Base-by-base conservation (phyloP, 108 stramenopile species). In the Discostella stelligeroides region DNA sequence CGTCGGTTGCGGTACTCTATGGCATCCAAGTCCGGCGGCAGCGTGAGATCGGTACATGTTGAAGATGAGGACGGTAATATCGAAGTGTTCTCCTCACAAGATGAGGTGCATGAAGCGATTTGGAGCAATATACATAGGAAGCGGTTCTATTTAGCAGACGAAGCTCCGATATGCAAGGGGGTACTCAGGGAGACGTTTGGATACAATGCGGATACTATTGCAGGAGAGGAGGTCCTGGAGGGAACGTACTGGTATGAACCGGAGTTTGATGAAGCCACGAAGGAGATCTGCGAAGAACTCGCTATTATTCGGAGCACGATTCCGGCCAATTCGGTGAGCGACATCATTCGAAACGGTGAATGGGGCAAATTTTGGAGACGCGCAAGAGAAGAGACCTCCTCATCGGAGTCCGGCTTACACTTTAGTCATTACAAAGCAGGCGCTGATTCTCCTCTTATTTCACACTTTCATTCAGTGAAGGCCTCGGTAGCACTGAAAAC, bases 351-450 rank as follows among this genome's bases (percentile, higher is more conserved):
- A 11, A 56, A 39, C 7, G 40, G 34, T 4, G 56, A 40, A 8
- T 58, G 28, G 55, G 0, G 14, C 1, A n/a, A 25, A 1, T 15
- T 42, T 2, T 58, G 67, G 67, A 9, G 10, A 1, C 0, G 1
- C 2, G 39, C 54, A 27, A 46, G 42, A 12, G 67, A 68, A 28
- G 17, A 25, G 15, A 68, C 67, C 1, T n/a, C n/a, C n/a, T n/a
- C n/a, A n/a, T n/a, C n/a, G n/a, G n/a, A n/a, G n/a, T n/a, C n/a
- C n/a, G n/a, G 63, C 0, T 12, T 49, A 7, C 63, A 64, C 46
- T 64, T 64, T 64, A 46, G 61, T 7, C 42, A 45, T 23, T 62
- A 62, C 41, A 62, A 39, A 0, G 40, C 61, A 6, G 21, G 49
- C 7, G 12, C 25, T 0, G 21, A 24, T 1, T 56, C 55, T 0